Evolutionary conservation across 148 eudicot genomes (phyloP), one percentile per base, ranked within the genome.

Genomic region (Camellia japonica): DNA sequence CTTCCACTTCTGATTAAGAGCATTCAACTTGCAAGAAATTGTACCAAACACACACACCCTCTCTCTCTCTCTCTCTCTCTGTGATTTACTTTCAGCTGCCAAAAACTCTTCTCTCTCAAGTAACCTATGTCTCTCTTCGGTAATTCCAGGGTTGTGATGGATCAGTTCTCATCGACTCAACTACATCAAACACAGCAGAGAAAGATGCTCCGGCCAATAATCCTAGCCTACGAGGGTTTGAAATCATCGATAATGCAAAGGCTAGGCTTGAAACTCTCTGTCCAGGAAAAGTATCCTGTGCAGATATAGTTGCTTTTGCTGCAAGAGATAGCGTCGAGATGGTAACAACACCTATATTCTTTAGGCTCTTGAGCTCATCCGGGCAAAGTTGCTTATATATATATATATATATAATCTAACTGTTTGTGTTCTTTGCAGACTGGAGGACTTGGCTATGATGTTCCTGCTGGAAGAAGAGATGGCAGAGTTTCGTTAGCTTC

Each of bases 261-360:
- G 87, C 90, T 60, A 89, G 86, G 43, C 81, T 93, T 1, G 98
- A 95, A 83, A 69, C 77, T 12, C 14, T 84, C 49, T 95, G 97
- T 66, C 84, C 83, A 8, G 96, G 91, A 44, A 62, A 78, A 3
- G 97, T 93, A 42, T 91, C 95, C 1, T 95, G 98, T 81, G 98
- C 98, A 68, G 98, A 95, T 82, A 95, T 95, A 72, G 23, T 91
- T 7, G 98, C 98, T 30, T 93, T 81, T 82, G 98, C 98, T 59
- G 97, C 98, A 41, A 91, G 97, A 75, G 97, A 92, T 66, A 82
- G 88, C 38, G 66, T 89, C 2, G 94, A 90, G 78, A 85, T 93
- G 78, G 98, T 90, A 90, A 85, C 78, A 44, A 61, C 0, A 66
- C 30, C 78, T 8, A 20, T 58, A 54, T 8, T 55, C 14, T 72